These are phyloP conservation scores for Kockiozyma suomiensis DNA, from an alignment of 805 yeast genomes.

Conservation along the genomic window DNA sequence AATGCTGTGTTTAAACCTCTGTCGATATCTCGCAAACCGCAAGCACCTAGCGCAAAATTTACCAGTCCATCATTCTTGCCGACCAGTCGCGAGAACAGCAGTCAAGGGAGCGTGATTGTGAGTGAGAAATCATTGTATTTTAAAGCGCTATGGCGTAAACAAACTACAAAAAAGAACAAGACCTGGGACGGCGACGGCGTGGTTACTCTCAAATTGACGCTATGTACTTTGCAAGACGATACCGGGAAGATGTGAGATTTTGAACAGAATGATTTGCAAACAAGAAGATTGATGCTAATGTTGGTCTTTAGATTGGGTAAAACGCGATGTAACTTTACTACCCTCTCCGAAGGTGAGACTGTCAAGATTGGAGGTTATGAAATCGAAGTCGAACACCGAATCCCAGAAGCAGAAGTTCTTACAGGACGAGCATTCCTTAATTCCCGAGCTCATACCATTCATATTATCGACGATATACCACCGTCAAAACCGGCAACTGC, in stretches of 20 bases:
- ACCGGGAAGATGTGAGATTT: conserved; percentile 21
- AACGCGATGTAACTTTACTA: conserved; percentile 12
- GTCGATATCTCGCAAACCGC: not conserved
- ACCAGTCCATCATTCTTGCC: not conserved
- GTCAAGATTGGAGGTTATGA: conserved; percentile 62
- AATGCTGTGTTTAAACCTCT: not conserved
- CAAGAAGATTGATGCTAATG: not conserved
- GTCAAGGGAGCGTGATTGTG: not conserved
- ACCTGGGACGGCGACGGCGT: conserved; percentile 95
- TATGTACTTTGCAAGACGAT: conserved; percentile 40
- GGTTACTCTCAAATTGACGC: conserved; percentile 41
- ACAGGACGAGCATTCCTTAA: conserved; percentile 14
- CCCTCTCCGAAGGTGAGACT: conserved; percentile 45
- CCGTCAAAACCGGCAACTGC: not conserved
- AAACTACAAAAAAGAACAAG: conserved; percentile 75
- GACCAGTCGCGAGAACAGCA: not conserved
- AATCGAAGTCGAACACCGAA: conserved; percentile 39
- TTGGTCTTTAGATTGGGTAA: conserved; percentile 18
- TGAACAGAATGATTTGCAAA: no score
- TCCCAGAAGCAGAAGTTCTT: conserved; percentile 1
- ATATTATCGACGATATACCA: conserved; percentile 4
- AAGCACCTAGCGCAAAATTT: not conserved
- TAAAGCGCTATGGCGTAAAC: conserved; percentile 67
- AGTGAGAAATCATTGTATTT: conserved; percentile 11
- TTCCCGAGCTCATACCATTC: not conserved